Evolutionary conservation across 371 early-diverging fungal species (phyloP), one percentile per base, ranked within the genome.

Genomic region (Syncephalis plumigaleata): DNA sequence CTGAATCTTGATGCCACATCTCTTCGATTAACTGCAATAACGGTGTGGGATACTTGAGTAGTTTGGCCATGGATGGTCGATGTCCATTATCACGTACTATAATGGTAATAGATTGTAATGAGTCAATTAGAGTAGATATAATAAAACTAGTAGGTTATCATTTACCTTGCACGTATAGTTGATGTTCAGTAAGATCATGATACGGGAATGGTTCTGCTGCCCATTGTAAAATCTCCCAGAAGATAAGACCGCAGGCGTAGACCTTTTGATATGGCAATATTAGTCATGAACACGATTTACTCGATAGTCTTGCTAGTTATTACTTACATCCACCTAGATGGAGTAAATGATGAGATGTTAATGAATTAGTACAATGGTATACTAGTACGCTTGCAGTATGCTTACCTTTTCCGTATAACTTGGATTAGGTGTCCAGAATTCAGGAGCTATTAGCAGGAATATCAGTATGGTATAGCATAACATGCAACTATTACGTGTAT

Each of bases 201-300:
- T 75, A 84, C 0, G 82, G 84, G 48, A 79, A 81, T 9, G 75
- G 78, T 36, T 66, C 67, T 25, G 65, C 78, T 23, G 73, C 71
- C 84, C 84, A 84, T 25, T 71, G 75, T 47, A 84, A 42, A 45
- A 84, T 81, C 58, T 84, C 84, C 84, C 82, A 84, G 52, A 77
- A 84, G 39, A 81, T 81, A 45, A 81, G 52, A 3, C 74, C 81
- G 50, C 80, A 78, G 9, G 81, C 81, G 56, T 84, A 81, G n/a
- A 77, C 61, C 57, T 68, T n/a, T n/a, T n/a, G n/a, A n/a, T n/a
- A n/a, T n/a, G n/a, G n/a, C n/a, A n/a, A 26, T 31, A 40, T 8
- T 31, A 9, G 20, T 25, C 7, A 16, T 24, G 20, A 15, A 39
- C 50, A 18, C n/a, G 17, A 5, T 27, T n/a, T 1, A 23, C 23